phyloP scores from a whole-genome alignment of 2,329 filamentous ascomycete genomes.

The Cladosporium halotolerans region DNA sequence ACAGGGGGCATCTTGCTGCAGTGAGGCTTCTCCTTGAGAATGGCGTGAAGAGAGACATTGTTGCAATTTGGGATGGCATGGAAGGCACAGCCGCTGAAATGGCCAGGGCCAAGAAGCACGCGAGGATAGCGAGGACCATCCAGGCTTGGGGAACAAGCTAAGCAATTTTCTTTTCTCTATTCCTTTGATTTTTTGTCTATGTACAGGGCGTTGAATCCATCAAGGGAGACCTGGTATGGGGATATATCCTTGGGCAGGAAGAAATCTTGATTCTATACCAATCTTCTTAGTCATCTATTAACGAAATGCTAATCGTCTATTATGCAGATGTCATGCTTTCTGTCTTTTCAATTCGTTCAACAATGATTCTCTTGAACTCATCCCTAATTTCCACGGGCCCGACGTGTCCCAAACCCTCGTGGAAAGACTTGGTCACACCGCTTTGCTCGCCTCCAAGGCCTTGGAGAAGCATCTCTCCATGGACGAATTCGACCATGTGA shows the following conservation, averaged over 20 bases:
- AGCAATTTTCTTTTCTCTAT: not conserved
- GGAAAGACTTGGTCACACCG: slow-evolving; percentile 50
- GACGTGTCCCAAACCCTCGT: slow-evolving; percentile 71
- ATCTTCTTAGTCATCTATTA: not conserved
- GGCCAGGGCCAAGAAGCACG: slow-evolving; percentile 23
- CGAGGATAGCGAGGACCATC: slow-evolving; percentile 14
- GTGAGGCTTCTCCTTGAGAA: slow-evolving; percentile 20
- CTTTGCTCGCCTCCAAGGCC: slow-evolving; percentile 55
- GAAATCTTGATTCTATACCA: not conserved
- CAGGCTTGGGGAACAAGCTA: not conserved
- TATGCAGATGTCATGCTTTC: slow-evolving; percentile 24
- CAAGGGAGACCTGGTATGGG: not conserved
- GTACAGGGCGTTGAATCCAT: not conserved
- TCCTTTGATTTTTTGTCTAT: not conserved
- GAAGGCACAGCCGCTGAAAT: slow-evolving; percentile 23
- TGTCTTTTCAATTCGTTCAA: slow-evolving; percentile 50
- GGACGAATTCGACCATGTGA: slow-evolving; percentile 67
- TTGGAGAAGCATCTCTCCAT: slow-evolving; percentile 62
- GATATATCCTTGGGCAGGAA: not conserved
- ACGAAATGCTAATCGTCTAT: not conserved
- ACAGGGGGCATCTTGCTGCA: slow-evolving; percentile 20
- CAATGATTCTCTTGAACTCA: slow-evolving; percentile 63
- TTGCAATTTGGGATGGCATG: slow-evolving; percentile 22
- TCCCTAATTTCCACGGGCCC: slow-evolving; percentile 62
- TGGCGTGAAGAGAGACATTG: slow-evolving; percentile 15